Evolutionary conservation across 179 eudicot genomes (phyloP).

Genomic region (Corrigiola litoralis): DNA sequence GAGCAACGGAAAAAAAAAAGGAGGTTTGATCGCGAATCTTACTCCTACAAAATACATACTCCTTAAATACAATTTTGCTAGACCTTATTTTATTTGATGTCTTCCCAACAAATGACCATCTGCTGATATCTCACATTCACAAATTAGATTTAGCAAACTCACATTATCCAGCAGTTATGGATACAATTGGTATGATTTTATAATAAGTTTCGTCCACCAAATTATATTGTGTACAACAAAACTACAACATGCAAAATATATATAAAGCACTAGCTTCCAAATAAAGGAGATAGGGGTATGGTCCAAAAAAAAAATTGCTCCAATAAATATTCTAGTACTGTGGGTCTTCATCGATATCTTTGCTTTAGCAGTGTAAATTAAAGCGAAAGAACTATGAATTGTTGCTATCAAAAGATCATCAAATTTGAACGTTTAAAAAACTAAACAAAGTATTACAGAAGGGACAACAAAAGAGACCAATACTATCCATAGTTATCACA

Average conservation of each 20-base stretch:
- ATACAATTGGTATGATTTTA: no score
- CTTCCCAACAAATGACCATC: no score
- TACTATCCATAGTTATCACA: background rate
- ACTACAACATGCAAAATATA: background rate
- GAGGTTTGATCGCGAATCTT: no score
- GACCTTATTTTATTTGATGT: no score
- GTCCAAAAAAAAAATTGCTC: slow-evolving; percentile 17
- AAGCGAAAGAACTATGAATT: slow-evolving; percentile 14
- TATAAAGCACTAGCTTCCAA: background rate
- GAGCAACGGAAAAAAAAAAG: no score
- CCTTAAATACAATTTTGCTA: no score
- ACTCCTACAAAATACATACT: no score
- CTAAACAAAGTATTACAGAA: background rate
- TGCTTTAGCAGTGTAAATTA: slow-evolving; percentile 19
- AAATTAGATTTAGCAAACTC: no score
- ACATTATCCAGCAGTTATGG: no score
- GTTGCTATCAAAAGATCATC: slow-evolving; percentile 22
- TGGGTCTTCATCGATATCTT: slow-evolving; percentile 9
- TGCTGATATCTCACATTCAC: no score
- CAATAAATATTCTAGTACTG: slow-evolving; percentile 1
- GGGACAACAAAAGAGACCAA: background rate
- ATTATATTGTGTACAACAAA: background rate
- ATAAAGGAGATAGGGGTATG: slow-evolving; percentile 6
- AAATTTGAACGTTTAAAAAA: slow-evolving; percentile 19
- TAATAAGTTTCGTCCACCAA: no score